Conservation (phyloP, 495 filamentous ascomycete genomes). For the Penicillium salamii region DNA sequence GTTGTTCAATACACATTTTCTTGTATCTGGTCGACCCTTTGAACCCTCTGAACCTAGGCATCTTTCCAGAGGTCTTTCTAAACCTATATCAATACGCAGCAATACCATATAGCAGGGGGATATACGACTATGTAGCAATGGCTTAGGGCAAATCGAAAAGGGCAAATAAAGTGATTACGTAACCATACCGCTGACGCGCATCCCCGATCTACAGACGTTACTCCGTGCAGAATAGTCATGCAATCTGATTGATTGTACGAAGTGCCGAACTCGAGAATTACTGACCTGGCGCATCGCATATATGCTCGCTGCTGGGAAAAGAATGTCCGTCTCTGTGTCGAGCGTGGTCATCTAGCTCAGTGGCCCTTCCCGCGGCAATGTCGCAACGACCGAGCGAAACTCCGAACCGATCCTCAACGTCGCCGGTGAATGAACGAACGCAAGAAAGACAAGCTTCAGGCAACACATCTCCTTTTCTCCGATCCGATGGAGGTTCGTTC, state of each 20-base stretch:
- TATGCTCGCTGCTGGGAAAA: conserved; percentile 20
- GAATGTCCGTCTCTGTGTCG: conserved; percentile 20
- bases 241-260: neutral
- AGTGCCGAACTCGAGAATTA: neutral
- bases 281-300: conserved; percentile 1
- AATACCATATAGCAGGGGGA: too few species aligned
- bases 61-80: too few species aligned
- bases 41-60: too few species aligned
- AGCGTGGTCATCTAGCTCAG: conserved; percentile 23
- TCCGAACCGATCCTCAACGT: conserved; percentile 12
- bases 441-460: conserved; percentile 3
- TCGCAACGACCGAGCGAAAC: conserved; percentile 22
- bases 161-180: conserved; percentile 19
- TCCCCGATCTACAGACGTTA: conserved; percentile 12
- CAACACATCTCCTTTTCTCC: conserved; percentile 5
- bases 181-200: conserved; percentile 17
- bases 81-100: too few species aligned
- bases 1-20: too few species aligned
- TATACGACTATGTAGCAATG: too few species aligned
- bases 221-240: conserved; percentile 4
- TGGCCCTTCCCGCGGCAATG: conserved; percentile 22
- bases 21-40: too few species aligned
- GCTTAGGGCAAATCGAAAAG: too few species aligned
- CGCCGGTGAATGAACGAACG: conserved; percentile 13
- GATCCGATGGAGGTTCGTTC: conserved; percentile 18